Conservation (phyloP, 1,284 basidiomycete species). For the Schizophyllum amplum region DNA sequence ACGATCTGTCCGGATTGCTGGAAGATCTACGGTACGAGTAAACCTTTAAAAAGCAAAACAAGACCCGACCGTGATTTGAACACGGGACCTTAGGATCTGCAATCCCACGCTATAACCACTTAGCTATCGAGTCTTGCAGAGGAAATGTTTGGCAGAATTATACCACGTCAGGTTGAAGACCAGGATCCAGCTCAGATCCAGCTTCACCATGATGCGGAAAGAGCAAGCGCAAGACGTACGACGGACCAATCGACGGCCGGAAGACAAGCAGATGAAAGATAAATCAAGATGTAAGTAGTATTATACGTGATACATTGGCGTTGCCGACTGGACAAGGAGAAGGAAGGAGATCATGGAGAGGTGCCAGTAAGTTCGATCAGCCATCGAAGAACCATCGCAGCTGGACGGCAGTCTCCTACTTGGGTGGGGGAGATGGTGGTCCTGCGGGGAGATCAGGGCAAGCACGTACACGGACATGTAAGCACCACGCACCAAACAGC, state of each 20-base stretch:
- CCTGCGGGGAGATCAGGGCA: not conserved
- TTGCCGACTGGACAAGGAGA: not conserved
- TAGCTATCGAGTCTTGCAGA: not conserved
- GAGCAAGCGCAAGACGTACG: too few species aligned
- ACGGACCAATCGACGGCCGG: not conserved
- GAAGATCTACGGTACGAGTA: not conserved
- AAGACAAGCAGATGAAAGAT: slow-evolving; percentile 1
- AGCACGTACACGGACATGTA: not conserved
- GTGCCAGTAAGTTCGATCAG: not conserved
- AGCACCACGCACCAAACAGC: slow-evolving; percentile 47
- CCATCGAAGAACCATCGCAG: not conserved
- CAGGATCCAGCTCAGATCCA: too few species aligned
- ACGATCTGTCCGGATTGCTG: not conserved
- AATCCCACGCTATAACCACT: not conserved
- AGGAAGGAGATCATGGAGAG: not conserved
- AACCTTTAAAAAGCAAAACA: not conserved
- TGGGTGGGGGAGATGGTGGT: not conserved
- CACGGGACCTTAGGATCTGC: not conserved
- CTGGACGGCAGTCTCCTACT: not conserved
- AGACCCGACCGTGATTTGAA: not conserved
- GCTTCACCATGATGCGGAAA: too few species aligned
- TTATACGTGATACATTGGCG: not conserved
- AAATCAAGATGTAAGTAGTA: not conserved
- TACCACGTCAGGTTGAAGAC: too few species aligned
- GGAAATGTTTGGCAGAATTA: too few species aligned